A percentile compares a stretch with the other conserved stretches of the same genome.
Conservation (phyloP, 2,329 filamentous ascomycete genomes). For the Xylariaceae sp. region DNA sequence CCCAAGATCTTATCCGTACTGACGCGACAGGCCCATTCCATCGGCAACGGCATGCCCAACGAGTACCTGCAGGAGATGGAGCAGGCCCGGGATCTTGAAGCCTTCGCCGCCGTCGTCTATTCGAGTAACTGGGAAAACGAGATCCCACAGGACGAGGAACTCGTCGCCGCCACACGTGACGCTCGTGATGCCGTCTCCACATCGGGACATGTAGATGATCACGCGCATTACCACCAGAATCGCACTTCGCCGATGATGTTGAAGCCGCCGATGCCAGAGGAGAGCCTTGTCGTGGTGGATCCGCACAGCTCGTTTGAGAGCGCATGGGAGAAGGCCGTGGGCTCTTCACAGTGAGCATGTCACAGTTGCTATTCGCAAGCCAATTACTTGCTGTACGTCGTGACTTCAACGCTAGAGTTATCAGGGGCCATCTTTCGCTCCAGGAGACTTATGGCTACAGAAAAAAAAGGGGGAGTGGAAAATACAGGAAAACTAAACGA, state of each 20-base stretch:
- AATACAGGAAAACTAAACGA: too few species aligned
- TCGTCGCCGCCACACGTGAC: conserved; percentile 20
- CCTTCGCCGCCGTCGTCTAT: conserved; percentile 82
- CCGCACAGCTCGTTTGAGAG: conserved; percentile 53
- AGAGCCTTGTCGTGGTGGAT: conserved; percentile 43
- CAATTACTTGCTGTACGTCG: not conserved
- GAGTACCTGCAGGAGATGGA: conserved; percentile 73
- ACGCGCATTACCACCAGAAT: conserved; percentile 13
- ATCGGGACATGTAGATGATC: conserved; percentile 4
- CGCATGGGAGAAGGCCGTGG: conserved; percentile 63
- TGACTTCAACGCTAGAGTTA: too few species aligned
- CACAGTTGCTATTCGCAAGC: not conserved
- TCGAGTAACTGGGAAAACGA: conserved; percentile 75
- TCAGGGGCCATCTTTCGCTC: too few species aligned
- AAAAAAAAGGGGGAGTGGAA: too few species aligned
- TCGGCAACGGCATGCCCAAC: conserved; percentile 72
- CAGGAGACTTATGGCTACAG: too few species aligned
- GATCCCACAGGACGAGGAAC: conserved; percentile 45
- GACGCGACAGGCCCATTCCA: conserved; percentile 82
- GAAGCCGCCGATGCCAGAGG: conserved; percentile 7
- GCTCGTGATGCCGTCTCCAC: conserved; percentile 13
- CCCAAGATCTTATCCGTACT: conserved; percentile 87
- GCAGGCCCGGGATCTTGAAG: conserved; percentile 67
- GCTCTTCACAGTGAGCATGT: conserved; percentile 18
- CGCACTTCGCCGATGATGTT: conserved; percentile 8